Conservation (phyloP, 371 early-diverging fungal genomes). For the Nematocida sp. region DNA sequence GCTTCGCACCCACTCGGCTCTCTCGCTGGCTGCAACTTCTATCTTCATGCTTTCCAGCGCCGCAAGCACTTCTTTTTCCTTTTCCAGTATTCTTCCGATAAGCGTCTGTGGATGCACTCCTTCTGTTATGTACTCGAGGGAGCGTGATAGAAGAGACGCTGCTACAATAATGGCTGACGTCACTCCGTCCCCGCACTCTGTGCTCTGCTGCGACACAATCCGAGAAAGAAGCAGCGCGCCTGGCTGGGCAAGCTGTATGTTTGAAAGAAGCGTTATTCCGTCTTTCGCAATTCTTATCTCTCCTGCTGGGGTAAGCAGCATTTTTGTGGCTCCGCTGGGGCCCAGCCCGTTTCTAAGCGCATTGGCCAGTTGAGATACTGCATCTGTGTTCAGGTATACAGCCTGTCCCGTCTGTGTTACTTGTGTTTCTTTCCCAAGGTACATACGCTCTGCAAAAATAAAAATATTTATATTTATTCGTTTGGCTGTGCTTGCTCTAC, state of each 20-base stretch:
- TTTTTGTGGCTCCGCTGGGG: constrained; percentile 95
- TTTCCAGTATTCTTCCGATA: constrained; percentile 87
- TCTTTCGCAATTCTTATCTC: constrained; percentile 68
- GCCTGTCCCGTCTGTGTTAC: constrained; percentile 76
- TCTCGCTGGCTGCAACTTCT: not conserved
- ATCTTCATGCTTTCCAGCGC: constrained; percentile 69
- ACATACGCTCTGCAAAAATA: constrained; percentile 40
- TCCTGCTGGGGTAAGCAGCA: constrained; percentile 71
- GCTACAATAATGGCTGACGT: constrained; percentile 87
- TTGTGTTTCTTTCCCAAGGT: constrained; percentile 62
- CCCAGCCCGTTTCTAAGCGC: constrained; percentile 90
- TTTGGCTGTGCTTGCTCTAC: no score
- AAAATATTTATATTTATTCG: constrained; percentile 24
- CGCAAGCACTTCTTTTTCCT: constrained; percentile 75
- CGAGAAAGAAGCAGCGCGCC: constrained; percentile 97
- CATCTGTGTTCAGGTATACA: constrained; percentile 84
- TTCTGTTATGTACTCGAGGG: constrained; percentile 84
- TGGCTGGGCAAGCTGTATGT: constrained; percentile 98
- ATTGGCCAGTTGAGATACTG: constrained; percentile 83
- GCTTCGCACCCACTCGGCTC: not conserved
- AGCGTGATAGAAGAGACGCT: constrained; percentile 87
- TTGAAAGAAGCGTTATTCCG: constrained; percentile 66
- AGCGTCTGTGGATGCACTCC: constrained; percentile 88
- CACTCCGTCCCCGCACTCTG: constrained; percentile 95
- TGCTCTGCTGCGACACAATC: constrained; percentile 92